Evolutionary conservation across 192 early-diverging fungal species (phyloP), one percentile per base, ranked within the genome.

Genomic region (Helicostylum pulchrum): DNA sequence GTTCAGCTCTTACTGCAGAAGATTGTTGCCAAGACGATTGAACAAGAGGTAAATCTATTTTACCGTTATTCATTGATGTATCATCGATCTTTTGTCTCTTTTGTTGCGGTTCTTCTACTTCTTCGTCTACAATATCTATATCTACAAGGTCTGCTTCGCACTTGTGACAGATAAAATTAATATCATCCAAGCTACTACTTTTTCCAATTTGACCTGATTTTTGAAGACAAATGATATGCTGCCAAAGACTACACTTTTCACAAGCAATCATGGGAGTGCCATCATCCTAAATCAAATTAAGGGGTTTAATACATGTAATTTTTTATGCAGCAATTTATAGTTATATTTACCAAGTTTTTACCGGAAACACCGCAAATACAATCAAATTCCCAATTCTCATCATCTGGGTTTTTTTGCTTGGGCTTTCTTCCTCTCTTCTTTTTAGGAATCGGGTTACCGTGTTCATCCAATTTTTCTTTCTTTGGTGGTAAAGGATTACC

Each of bases 251-350:
- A 67, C 90, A 92, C 19, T 68, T 58, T 32, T 76, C 87, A 61
- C 90, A 92, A 0, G 85, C 81, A 54, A 92, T 87, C 80, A 90
- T 89, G 0, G 86, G 82, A 21, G 77, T 74, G 8, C 88, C 90
- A 78, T 92, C 87, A 51, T 79, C 79, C 80, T 81, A 72, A 7
- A 26, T 23, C 30, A 34, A 17, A 5, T 7, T n/a, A 51, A 12
- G 45, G 45, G 14, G 30, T 12, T 48, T 46, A 52, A 0, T 63
- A 4, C 10, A 6, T 34, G n/a, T 0, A 26, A 26, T 26, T 26
- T 20, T 12, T 3, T 26, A 6, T 63, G 15, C 26, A 26, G 26
- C 26, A 26, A n/a, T 26, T 26, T 26, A 26, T 26, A 26, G 26
- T 26, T 26, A 12, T 32, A 26, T 63, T 71, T 77, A 82, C 80